Evolutionary conservation across 179 eudicot species (phyloP).

Genomic region (Amaranthus tricolor): DNA sequence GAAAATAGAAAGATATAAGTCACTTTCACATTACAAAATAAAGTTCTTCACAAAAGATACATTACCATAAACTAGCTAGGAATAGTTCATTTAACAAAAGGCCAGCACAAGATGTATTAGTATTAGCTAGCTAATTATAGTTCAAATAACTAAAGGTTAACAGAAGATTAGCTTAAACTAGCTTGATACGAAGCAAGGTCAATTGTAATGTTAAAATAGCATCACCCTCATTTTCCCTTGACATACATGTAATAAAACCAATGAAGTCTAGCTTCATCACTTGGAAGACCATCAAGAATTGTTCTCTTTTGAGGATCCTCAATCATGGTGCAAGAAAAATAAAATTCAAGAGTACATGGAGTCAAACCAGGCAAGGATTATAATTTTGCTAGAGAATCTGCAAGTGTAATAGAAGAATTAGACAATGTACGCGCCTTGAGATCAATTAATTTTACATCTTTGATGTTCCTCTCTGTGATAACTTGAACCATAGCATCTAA

Average conservation of each 20-base stretch:
- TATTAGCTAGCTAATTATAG: no score
- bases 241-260: not conserved
- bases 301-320: constrained; percentile 6
- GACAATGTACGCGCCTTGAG: not conserved
- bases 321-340: not conserved
- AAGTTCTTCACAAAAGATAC: no score
- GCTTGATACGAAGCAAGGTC: no score
- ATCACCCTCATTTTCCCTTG: no score
- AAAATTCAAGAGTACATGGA: not conserved
- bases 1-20: no score
- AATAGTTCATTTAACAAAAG: no score
- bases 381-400: not conserved
- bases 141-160: no score
- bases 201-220: no score
- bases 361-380: not conserved
- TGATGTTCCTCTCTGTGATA: not conserved
- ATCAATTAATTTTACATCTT: not conserved
- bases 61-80: no score
- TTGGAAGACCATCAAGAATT: not conserved
- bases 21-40: no score
- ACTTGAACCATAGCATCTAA: not conserved
- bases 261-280: not conserved
- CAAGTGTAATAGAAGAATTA: not conserved
- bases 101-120: no score
- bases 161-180: no score